Percentiles rank a stretch among this genome's conserved stretches.
Evolutionary conservation across 2,329 filamentous ascomycete genomes (phyloP).

Genomic region (Teratosphaeria gauchensis): DNA sequence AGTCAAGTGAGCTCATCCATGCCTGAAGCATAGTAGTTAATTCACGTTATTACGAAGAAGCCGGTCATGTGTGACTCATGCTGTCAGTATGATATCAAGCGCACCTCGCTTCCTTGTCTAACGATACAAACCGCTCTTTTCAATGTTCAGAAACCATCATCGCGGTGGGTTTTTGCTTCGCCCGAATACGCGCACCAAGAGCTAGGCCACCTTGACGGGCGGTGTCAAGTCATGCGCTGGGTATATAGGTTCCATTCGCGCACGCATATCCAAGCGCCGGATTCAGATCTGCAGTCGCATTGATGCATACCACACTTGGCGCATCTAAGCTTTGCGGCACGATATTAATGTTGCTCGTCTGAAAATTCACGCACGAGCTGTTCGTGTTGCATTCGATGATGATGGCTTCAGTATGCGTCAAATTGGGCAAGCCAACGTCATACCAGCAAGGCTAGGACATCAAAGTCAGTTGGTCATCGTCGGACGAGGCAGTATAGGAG

Average conservation of each 20-base stretch:
- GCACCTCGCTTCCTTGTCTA: no score
- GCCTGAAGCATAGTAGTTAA: no score
- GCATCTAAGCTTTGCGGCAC: constrained; percentile 13
- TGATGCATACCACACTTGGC: constrained; percentile 13
- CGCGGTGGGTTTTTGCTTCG: no score
- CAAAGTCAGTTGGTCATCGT: not conserved
- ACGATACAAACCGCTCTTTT: no score
- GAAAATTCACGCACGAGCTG: constrained; percentile 26
- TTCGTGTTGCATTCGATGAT: constrained; percentile 35
- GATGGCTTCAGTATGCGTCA: constrained; percentile 33
- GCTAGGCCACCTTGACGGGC: no score
- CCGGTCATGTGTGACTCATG: not conserved
- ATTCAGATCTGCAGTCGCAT: constrained; percentile 14
- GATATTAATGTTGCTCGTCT: constrained; percentile 14
- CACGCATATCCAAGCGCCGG: constrained; percentile 15
- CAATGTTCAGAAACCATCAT: no score
- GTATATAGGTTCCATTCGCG: constrained; percentile 14
- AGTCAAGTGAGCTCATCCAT: no score
- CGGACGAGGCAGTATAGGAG: not conserved
- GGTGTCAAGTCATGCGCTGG: not conserved
- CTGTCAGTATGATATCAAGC: not conserved
- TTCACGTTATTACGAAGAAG: no score
- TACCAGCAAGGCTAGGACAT: constrained; percentile 36
- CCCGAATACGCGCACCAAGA: no score
- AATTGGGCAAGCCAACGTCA: constrained; percentile 28